Percentiles rank a stretch among this genome's conserved stretches.
Conservation (phyloP, 108 stramenopile genomes). For the Nitzschia sp. region DNA sequence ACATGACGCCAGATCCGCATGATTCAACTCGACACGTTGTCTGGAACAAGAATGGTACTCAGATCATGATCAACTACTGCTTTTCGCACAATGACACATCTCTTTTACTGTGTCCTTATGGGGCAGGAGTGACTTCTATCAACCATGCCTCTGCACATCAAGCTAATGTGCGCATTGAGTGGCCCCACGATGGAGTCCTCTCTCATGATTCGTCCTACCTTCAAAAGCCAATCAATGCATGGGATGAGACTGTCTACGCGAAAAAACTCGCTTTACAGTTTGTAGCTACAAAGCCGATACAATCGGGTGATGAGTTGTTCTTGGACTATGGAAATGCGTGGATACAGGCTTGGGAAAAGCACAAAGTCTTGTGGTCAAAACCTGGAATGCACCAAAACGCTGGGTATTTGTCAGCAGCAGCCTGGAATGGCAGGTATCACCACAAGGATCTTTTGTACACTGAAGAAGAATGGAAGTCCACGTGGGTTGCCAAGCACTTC, state of each 20-base stretch:
- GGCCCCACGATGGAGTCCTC: slow-evolving; percentile 28
- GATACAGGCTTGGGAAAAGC: slow-evolving; percentile 53
- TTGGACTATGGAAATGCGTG: slow-evolving; percentile 66
- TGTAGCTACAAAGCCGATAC: slow-evolving; percentile 54
- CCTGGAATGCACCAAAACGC: not conserved
- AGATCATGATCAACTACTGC: slow-evolving; percentile 74
- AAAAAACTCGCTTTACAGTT: slow-evolving; percentile 48
- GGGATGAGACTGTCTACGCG: slow-evolving; percentile 18
- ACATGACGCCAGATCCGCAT: slow-evolving; percentile 26
- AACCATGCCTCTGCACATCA: slow-evolving; percentile 41
- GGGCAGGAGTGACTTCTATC: slow-evolving; percentile 56
- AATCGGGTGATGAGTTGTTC: slow-evolving; percentile 61
- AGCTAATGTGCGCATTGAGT: slow-evolving; percentile 47
- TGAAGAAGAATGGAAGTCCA: slow-evolving; percentile 18
- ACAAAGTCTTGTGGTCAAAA: slow-evolving; percentile 38
- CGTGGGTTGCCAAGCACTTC: slow-evolving; percentile 22
- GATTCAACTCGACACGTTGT: slow-evolving; percentile 26
- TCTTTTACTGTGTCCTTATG: slow-evolving; percentile 66
- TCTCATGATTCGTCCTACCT: slow-evolving; percentile 51
- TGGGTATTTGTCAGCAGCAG: slow-evolving; percentile 31
- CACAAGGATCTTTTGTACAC: slow-evolving; percentile 31
- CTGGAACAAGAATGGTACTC: slow-evolving; percentile 33
- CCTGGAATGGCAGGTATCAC: slow-evolving; percentile 34
- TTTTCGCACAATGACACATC: slow-evolving; percentile 62
- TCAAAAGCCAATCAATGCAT: slow-evolving; percentile 27